Evolutionary conservation across 192 early-diverging fungal species (phyloP).

Genomic region (Gryganskiella cystojenkinii): DNA sequence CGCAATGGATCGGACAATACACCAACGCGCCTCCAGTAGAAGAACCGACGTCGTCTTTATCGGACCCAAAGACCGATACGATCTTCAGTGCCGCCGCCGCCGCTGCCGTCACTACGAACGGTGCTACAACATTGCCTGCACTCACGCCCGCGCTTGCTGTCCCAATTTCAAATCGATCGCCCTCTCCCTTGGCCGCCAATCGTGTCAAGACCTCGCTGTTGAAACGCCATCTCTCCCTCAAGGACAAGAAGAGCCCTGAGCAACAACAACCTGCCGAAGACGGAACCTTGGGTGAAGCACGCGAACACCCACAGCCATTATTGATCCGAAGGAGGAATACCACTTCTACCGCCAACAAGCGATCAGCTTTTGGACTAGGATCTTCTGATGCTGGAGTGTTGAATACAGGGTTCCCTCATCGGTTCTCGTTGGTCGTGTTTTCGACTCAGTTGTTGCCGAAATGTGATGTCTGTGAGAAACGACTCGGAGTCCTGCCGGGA

Average conservation of each 20-base stretch:
- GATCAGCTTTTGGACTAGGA: too few relatives aligned
- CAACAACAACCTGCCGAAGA: background rate
- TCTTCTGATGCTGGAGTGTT: too few relatives aligned
- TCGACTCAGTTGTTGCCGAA: conserved; percentile 40
- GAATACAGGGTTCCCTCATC: conserved; percentile 42
- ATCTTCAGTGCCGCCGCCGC: too few relatives aligned
- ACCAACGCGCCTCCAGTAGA: background rate
- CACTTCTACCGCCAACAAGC: too few relatives aligned
- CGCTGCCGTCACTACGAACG: too few relatives aligned
- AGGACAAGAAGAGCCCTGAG: conserved; percentile 26
- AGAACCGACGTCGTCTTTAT: background rate
- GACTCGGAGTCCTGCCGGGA: conserved; percentile 38
- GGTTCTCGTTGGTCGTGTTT: conserved; percentile 36
- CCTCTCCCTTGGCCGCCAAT: background rate
- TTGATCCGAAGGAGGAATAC: too few relatives aligned
- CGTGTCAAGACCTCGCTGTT: background rate
- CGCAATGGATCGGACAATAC: conserved; percentile 27
- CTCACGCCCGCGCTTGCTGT: too few relatives aligned
- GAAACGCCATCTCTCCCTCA: conserved; percentile 31
- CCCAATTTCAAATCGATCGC: background rate
- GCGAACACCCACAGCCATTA: background rate
- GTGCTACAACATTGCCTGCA: too few relatives aligned
- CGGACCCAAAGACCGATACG: too few relatives aligned
- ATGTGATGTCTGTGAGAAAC: conserved; percentile 43
- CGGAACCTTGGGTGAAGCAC: background rate